Conservation (phyloP, 1,284 basidiomycete species). For the Vanrija sp. region DNA sequence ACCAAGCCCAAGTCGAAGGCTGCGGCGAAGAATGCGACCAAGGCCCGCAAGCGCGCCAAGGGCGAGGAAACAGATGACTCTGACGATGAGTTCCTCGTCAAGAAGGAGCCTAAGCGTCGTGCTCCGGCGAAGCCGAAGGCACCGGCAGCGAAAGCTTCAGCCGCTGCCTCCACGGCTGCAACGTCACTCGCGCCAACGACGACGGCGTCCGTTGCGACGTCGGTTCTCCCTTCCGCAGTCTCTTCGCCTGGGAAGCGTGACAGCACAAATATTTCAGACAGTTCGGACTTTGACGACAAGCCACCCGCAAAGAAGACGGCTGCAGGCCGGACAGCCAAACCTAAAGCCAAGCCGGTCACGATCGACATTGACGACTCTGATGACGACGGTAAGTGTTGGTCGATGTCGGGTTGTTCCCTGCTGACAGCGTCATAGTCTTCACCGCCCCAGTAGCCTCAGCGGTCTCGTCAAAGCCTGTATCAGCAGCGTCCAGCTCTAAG, state of each 20-base stretch:
- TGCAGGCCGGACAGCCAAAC: constrained; percentile 38
- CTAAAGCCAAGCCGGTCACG: constrained; percentile 51
- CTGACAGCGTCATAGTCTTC: no score
- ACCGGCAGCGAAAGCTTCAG: constrained; percentile 13
- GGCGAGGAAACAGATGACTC: constrained; percentile 60
- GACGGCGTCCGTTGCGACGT: constrained; percentile 7
- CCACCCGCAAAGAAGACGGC: constrained; percentile 25
- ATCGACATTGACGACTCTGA: constrained; percentile 58
- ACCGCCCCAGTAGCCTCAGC: no score
- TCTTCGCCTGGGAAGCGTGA: constrained; percentile 18
- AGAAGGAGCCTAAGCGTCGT: constrained; percentile 53
- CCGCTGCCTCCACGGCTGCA: constrained; percentile 1
- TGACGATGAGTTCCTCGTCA: constrained; percentile 63
- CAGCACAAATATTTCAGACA: constrained; percentile 23
- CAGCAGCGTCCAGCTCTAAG: constrained; percentile 14
- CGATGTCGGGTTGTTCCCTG: neutral
- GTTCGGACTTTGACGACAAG: constrained; percentile 27
- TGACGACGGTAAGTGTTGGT: constrained; percentile 50
- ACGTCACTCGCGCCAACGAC: constrained; percentile 16
- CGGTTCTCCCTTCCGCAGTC: no score
- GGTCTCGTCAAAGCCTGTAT: no score
- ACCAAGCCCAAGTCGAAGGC: constrained; percentile 62
- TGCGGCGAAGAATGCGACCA: constrained; percentile 61
- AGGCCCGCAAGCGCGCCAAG: constrained; percentile 53
- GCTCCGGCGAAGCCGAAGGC: constrained; percentile 32